These are phyloP conservation scores for Bremia lactucae DNA, from an alignment of 352 stramenopile species.

Conservation along the genomic window DNA sequence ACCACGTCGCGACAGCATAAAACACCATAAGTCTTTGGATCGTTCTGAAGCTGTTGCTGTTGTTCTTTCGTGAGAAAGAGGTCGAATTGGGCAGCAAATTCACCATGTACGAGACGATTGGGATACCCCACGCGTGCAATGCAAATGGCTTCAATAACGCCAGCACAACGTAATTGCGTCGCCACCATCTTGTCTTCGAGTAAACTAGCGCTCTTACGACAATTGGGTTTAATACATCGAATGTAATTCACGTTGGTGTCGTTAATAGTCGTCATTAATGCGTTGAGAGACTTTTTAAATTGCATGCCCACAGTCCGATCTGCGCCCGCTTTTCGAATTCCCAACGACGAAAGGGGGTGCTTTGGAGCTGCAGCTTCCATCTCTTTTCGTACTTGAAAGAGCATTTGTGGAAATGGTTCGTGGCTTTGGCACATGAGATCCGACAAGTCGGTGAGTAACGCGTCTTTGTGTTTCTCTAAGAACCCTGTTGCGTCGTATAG, in stretches of 20 bases:
- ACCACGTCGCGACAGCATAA: conserved; percentile 39
- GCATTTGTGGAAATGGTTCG: conserved; percentile 37
- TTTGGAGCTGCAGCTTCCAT: conserved; percentile 21
- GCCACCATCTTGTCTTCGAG: conserved; percentile 70
- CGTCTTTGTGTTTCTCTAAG: conserved; percentile 92
- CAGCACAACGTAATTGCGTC: conserved; percentile 66
- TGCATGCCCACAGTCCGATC: conserved; percentile 70
- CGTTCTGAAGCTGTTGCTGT: conserved; percentile 19
- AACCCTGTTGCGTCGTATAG: conserved; percentile 87
- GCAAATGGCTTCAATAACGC: conserved; percentile 71
- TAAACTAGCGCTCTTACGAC: conserved; percentile 42
- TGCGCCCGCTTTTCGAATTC: conserved; percentile 19
- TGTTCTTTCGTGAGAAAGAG: conserved; percentile 48
- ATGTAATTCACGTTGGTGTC: conserved; percentile 73
- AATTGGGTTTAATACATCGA: conserved; percentile 82
- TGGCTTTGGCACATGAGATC: conserved; percentile 48
- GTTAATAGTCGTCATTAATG: conserved; percentile 66
- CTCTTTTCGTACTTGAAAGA: conserved; percentile 44
- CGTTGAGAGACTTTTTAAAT: conserved; percentile 57
- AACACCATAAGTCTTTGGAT: conserved; percentile 11
- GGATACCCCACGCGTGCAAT: conserved; percentile 70
- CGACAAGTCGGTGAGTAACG: conserved; percentile 87
- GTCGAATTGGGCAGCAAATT: conserved; percentile 54
- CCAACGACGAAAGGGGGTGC: too few relatives aligned
- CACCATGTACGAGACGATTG: conserved; percentile 70